Evolutionary conservation across 2,329 filamentous ascomycete genomes (phyloP).

Genomic region (Plenodomus lindquistii): DNA sequence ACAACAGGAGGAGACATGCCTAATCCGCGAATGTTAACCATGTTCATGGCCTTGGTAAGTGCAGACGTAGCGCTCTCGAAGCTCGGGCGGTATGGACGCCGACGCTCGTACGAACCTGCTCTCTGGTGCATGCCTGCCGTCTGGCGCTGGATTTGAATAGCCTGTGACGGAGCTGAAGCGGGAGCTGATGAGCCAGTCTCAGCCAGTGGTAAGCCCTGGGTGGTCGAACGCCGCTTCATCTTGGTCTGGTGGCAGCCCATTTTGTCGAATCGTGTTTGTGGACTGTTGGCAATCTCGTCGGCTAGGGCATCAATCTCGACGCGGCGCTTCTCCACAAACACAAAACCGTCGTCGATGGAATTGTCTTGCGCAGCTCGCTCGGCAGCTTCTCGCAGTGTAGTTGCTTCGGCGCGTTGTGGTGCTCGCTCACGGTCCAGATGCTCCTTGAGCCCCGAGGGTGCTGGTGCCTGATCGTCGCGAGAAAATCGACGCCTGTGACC

Average conservation of each 20-base stretch:
- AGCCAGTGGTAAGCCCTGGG: conserved; percentile 72
- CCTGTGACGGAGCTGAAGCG: conserved; percentile 61
- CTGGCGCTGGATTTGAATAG: conserved; percentile 73
- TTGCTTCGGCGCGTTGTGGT: conserved; percentile 45
- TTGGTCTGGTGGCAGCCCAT: conserved; percentile 60
- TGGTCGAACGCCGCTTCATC: conserved; percentile 76
- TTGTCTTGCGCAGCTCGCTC: conserved; percentile 81
- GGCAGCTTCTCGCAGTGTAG: conserved; percentile 51
- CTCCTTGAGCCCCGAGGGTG: conserved; percentile 54
- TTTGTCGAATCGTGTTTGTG: conserved; percentile 57
- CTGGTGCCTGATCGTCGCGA: conserved; percentile 49
- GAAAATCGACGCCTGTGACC: conserved; percentile 67
- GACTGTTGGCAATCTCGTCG: conserved; percentile 88
- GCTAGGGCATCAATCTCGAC: conserved; percentile 98
- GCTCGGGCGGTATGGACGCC: conserved; percentile 72
- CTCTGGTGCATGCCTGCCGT: conserved; percentile 68
- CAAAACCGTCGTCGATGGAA: conserved; percentile 90
- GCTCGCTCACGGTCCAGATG: conserved; percentile 49
- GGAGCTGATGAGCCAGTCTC: conserved; percentile 68
- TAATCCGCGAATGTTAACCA: conserved; percentile 79
- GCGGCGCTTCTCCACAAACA: conserved; percentile 90
- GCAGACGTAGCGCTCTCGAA: conserved; percentile 83
- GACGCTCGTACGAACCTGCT: conserved; percentile 78
- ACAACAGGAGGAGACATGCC: conserved; percentile 66
- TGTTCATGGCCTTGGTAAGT: conserved; percentile 92